Percentiles rank a stretch among this genome's conserved stretches.
Conservation (phyloP, 148 eudicot genomes). For the Rhododendron ovatum region DNA sequence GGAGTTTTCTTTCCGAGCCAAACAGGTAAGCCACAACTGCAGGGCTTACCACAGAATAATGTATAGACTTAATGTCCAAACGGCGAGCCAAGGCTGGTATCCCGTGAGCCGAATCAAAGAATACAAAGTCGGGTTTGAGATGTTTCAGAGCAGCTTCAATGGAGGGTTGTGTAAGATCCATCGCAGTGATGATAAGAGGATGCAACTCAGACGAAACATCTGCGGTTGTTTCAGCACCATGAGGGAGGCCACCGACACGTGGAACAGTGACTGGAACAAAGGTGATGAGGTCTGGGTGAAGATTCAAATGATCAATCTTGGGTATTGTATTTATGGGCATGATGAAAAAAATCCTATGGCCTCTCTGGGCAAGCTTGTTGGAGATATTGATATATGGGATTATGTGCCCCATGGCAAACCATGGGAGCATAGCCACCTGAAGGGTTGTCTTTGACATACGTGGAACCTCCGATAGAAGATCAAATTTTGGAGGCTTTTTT, state of each 20-base stretch:
- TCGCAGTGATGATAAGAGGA: slow-evolving; percentile 36
- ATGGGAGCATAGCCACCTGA: slow-evolving; percentile 52
- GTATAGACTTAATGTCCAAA: slow-evolving; percentile 27
- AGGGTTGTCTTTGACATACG: slow-evolving; percentile 2
- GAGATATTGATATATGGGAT: slow-evolving; percentile 40
- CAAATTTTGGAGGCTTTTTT: not conserved
- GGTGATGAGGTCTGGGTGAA: slow-evolving; percentile 33
- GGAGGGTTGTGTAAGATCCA: slow-evolving; percentile 35
- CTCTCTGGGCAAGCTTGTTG: slow-evolving; percentile 48
- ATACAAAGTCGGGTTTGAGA: slow-evolving; percentile 38
- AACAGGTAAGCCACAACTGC: slow-evolving; percentile 26
- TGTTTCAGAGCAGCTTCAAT: slow-evolving; percentile 23
- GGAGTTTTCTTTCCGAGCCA: slow-evolving; percentile 17
- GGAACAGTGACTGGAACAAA: slow-evolving; percentile 45
- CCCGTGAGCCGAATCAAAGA: slow-evolving; percentile 50
- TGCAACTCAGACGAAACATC: slow-evolving; percentile 37
- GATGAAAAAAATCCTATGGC: slow-evolving; percentile 35
- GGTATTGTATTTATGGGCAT: slow-evolving; percentile 34
- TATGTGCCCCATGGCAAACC: slow-evolving; percentile 58
- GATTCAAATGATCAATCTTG: slow-evolving; percentile 36
- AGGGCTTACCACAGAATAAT: slow-evolving; percentile 22
- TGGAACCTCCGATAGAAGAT: not conserved
- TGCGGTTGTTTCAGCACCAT: slow-evolving; percentile 40
- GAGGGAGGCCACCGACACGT: slow-evolving; percentile 36
- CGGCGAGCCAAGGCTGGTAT: slow-evolving; percentile 34